Evolutionary conservation across 2,329 filamentous ascomycete genomes (phyloP).

Genomic region (Salinomyces thailandicus): DNA sequence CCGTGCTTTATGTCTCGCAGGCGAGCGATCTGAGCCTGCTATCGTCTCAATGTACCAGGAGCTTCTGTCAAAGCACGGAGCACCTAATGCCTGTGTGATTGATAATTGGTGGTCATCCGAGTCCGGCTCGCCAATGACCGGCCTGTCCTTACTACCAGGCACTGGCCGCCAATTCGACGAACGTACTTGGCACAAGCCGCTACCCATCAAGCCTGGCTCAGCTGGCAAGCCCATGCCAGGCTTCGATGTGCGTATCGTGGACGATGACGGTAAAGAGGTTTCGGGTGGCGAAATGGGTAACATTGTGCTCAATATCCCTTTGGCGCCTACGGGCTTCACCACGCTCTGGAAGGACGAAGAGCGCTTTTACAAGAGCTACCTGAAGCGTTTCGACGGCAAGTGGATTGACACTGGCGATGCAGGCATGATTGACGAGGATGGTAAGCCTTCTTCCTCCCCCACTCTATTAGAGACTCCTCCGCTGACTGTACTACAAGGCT

Average conservation of each 20-base stretch:
- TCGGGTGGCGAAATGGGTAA: slow-evolving; percentile 71
- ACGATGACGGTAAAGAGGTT: slow-evolving; percentile 67
- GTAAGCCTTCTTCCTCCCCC: no score
- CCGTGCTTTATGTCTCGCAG: slow-evolving; percentile 70
- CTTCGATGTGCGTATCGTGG: slow-evolving; percentile 75
- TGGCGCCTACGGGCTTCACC: slow-evolving; percentile 77
- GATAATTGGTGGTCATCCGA: slow-evolving; percentile 70
- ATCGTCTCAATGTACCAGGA: slow-evolving; percentile 74
- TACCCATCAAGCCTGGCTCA: slow-evolving; percentile 67
- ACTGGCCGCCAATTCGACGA: slow-evolving; percentile 46
- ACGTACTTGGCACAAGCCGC: slow-evolving; percentile 34
- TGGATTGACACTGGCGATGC: slow-evolving; percentile 92
- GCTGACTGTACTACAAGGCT: slow-evolving; percentile 3
- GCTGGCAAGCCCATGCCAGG: slow-evolving; percentile 87
- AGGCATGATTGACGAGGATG: slow-evolving; percentile 69
- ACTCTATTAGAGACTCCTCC: no score
- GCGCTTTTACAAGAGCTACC: slow-evolving; percentile 74
- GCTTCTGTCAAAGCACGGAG: slow-evolving; percentile 57
- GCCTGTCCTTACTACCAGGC: slow-evolving; percentile 52
- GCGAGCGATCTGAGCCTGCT: slow-evolving; percentile 78
- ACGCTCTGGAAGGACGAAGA: slow-evolving; percentile 79
- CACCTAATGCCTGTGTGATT: slow-evolving; percentile 51
- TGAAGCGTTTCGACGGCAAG: slow-evolving; percentile 67
- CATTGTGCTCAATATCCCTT: slow-evolving; percentile 71
- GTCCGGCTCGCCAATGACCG: slow-evolving; percentile 58